Conservation (phyloP, 306 rosid species). For the Cucurbita maxima region DNA sequence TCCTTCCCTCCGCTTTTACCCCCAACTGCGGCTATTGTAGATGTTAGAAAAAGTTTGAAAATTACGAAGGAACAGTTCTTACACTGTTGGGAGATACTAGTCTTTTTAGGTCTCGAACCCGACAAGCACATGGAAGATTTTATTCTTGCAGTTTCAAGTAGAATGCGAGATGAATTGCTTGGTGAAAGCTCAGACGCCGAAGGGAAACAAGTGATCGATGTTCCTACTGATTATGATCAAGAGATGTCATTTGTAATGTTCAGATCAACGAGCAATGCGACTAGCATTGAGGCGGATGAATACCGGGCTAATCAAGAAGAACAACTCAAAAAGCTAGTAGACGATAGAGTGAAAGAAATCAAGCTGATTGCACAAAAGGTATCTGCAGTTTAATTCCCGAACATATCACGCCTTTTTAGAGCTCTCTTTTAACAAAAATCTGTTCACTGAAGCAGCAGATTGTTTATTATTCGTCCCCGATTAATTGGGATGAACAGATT, state of each 20-base stretch:
- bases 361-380: constrained; percentile 59
- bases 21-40: constrained; percentile 31
- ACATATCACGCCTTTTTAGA: not conserved
- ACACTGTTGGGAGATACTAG: constrained; percentile 83
- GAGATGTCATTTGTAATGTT: constrained; percentile 72
- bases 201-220: constrained; percentile 58
- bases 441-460: not conserved
- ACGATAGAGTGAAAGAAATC: constrained; percentile 58
- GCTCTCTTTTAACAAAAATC: not conserved
- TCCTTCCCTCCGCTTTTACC: constrained; percentile 46
- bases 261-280: constrained; percentile 29
- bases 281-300: constrained; percentile 39
- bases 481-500: not conserved
- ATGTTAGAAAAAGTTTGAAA: constrained; percentile 52
- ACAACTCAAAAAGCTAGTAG: constrained; percentile 57
- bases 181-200: constrained; percentile 58
- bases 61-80: constrained; percentile 76
- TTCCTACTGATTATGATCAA: constrained; percentile 27
- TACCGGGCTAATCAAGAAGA: constrained; percentile 49
- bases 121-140: constrained; percentile 59
- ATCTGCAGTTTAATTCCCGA: constrained; percentile 9
- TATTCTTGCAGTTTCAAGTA: constrained; percentile 40
- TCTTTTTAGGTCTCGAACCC: constrained; percentile 55
- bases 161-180: constrained; percentile 58
- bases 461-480: not conserved